Conservation (phyloP, 345 rosid genomes). For the Eucalyptus fibrosa region DNA sequence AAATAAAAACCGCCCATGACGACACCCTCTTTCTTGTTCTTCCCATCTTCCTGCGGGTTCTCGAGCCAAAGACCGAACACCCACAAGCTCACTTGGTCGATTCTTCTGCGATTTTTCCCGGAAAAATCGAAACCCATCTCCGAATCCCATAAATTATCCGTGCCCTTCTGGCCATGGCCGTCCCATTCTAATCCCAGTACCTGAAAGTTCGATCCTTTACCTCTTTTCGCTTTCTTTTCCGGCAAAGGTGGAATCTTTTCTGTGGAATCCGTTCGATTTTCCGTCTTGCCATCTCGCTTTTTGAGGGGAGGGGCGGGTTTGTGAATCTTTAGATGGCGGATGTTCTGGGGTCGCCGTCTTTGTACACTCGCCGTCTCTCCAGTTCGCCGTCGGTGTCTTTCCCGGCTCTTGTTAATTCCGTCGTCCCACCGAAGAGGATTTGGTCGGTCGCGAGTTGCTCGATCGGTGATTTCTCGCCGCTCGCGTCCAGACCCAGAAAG, state of each 20-base stretch:
- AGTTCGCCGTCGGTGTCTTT: background rate
- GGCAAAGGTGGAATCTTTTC: background rate
- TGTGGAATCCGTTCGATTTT: background rate
- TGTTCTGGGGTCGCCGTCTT: background rate
- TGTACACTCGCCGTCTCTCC: background rate
- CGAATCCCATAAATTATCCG: background rate
- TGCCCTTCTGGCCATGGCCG: background rate
- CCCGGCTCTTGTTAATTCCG: background rate
- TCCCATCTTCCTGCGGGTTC: background rate
- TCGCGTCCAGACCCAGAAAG: constrained; percentile 13
- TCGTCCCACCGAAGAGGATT: background rate
- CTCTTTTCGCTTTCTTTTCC: background rate
- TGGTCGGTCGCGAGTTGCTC: background rate
- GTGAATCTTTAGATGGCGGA: background rate
- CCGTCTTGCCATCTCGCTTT: background rate
- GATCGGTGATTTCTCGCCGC: constrained; percentile 4
- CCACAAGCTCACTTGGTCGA: background rate
- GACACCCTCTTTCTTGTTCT: background rate
- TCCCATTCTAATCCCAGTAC: background rate
- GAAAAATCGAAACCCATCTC: background rate
- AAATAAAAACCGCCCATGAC: background rate
- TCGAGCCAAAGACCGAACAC: background rate
- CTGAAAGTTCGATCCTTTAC: background rate
- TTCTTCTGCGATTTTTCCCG: background rate
- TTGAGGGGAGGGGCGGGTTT: background rate